Base-by-base conservation (phyloP, 2,329 filamentous ascomycete genomes). In the Pyrenochaeta sp. region DNA sequence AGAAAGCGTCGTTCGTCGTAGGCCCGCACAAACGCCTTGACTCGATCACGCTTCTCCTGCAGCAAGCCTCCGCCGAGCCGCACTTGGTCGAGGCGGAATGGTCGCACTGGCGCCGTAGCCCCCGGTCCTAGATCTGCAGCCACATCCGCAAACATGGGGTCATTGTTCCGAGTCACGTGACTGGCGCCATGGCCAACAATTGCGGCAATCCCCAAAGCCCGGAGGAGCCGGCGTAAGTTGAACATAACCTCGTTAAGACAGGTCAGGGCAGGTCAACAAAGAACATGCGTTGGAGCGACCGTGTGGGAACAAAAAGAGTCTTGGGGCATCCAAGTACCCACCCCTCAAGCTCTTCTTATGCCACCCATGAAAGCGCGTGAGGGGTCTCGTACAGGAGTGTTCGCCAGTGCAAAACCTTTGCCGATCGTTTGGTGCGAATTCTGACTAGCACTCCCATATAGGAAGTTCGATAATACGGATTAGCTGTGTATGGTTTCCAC, bases 1-100 rank as follows among this genome's bases (percentile, higher is more conserved):
- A 60, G 45, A 39, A 58, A 60, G 30, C 51, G 44, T n/a, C 58
- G 58, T 42, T 60, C 58, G 30, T 58, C 58, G 45, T 60, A 60
- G 11, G 18, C 37, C 6, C 47, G 29, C 7, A 60, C 11, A 27
- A 60, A 60, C 5, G 27, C 32, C 45, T 58, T 58, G 17, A 60
- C 41, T 1, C 51, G 45, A 37, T 58, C 54, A 15, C 58, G 58
- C 29, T 60, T 60, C 51, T 60, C 50, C 27, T 54, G 50, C 10
- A 60, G 36, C 45, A 60, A 53, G 41, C 58, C 54, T 12, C 18
- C 15, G 40, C 58, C 58, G 40, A 60, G 58, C 42, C 35, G 54
- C 11, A 60, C 54, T 39, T 60, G 54, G 39, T 60, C 54, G 20
- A 60, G 58, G 14, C 51, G 58, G 23, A 55, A 60, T 2, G 54